Base-by-base conservation (phyloP, 768 basidiomycete genomes). In the Tulasnella sp. region DNA sequence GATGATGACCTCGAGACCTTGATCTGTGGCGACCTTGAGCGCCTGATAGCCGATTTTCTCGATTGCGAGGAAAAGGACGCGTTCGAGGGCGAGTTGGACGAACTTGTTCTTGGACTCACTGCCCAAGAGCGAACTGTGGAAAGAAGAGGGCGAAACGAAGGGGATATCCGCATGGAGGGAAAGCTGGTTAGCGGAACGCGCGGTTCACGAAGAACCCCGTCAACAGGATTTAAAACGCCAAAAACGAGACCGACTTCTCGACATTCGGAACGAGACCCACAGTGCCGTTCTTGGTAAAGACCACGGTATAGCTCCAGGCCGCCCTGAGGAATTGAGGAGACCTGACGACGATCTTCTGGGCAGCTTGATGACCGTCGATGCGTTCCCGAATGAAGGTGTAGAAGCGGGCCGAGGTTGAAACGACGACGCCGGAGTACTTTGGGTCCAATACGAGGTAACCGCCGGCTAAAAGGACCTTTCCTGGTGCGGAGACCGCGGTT, bases 371-470 rank as follows among this genome's bases (percentile, higher is more conserved):
- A 17, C 39, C 63, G 29, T 62, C 35, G 17, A 78, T 62, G 35
- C 75, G 78, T 40, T 83, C 80, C 64, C 81, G 83, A 64, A 95
- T 83, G 76, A 88, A 86, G 29, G 94, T 89, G 80, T 95, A 98
- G 82, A 99, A 98, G 44, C 97, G 87, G 26, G 94, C 94, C 12
- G 93, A 93, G 17, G 96, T 95, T 0, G 94, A 92, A 62, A 98
- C 86, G 62, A 95, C 95, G 73, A 92, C 81, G 66, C 96, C 97
- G 36, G 90, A 87, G 78, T 92, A 94, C 6, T 84, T 81, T 22
- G 87, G 89, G 80, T 98, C 95, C 74, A 98, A 90, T 35, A 99
- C 94, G 75, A 99, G 91, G 82, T 98, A 99, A 1, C 97, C 97
- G 1, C 97, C 97, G 11, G 95, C 94, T 70, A 97, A 80, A 71